Evolutionary conservation across 2,329 filamentous ascomycete genomes (phyloP).

Genomic region (Proliferodiscus dingleyae): DNA sequence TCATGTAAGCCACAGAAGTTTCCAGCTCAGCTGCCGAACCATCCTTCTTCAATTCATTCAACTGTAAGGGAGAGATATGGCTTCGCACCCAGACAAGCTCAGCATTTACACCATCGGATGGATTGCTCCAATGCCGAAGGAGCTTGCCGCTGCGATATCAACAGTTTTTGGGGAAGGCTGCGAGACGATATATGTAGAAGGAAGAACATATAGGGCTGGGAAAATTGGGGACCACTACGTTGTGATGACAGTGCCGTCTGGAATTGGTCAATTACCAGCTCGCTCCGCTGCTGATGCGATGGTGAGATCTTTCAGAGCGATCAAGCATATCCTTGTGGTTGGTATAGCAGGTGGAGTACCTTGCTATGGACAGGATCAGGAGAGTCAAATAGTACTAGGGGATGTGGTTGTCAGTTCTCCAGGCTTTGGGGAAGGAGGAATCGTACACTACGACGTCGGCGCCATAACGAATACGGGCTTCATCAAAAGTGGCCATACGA

Average conservation of each 20-base stretch:
- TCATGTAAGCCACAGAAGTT: too few species aligned
- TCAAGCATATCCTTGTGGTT: slow-evolving; percentile 17
- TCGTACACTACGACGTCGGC: too few species aligned
- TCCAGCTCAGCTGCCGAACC: too few species aligned
- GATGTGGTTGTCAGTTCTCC: slow-evolving; percentile 6
- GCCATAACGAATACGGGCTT: too few species aligned
- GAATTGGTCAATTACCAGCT: slow-evolving; percentile 17
- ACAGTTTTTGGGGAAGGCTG: slow-evolving; percentile 17
- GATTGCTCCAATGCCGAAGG: slow-evolving; percentile 26
- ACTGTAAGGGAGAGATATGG: too few species aligned
- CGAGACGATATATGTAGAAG: slow-evolving; percentile 6
- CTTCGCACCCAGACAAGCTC: too few species aligned
- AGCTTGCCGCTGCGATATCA: slow-evolving; percentile 26
- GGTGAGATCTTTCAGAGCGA: slow-evolving; percentile 14
- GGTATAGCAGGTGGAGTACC: slow-evolving; percentile 17
- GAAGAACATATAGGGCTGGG: slow-evolving; percentile 20
- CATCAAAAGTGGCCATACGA: too few species aligned
- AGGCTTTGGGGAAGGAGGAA: too few species aligned
- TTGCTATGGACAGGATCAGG: slow-evolving; percentile 11
- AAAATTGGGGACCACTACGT: slow-evolving; percentile 17
- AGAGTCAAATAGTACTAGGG: slow-evolving; percentile 17
- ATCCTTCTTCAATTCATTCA: too few species aligned
- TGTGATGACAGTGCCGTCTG: too few species aligned
- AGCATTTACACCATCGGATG: slow-evolving; percentile 30
- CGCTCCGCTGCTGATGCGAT: slow-evolving; percentile 20